These are phyloP conservation scores for Evernia prunastri DNA, from an alignment of 495 filamentous ascomycete species.

Conservation along the genomic window DNA sequence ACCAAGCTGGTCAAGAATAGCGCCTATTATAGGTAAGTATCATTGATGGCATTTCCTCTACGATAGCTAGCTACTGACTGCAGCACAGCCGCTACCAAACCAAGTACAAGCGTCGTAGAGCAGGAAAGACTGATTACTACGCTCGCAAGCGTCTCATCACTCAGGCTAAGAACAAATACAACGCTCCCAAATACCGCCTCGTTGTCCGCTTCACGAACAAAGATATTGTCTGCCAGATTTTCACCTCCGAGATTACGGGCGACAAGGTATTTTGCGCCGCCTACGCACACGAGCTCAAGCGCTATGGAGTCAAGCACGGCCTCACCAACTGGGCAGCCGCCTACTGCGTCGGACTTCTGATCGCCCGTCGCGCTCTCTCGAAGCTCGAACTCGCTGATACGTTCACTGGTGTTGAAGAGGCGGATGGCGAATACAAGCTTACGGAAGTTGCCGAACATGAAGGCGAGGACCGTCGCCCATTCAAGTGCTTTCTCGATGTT, in stretches of 20 bases:
- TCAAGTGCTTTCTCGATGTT: slow-evolving; percentile 98
- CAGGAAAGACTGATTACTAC: slow-evolving; percentile 99
- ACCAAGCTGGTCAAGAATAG: slow-evolving; percentile 93
- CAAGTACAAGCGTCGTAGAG: slow-evolving; percentile 96
- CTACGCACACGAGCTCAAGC: slow-evolving; percentile 96
- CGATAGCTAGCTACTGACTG: slow-evolving; percentile 13
- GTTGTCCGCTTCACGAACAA: slow-evolving; percentile 99
- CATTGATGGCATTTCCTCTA: neutral
- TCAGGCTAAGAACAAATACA: slow-evolving; percentile 99
- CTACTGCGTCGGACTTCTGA: slow-evolving; percentile 92
- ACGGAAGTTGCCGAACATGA: slow-evolving; percentile 86
- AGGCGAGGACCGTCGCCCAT: slow-evolving; percentile 81
- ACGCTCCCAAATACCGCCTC: slow-evolving; percentile 97
- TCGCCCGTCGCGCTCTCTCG: slow-evolving; percentile 90
- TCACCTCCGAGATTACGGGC: slow-evolving; percentile 91
- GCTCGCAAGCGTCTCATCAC: slow-evolving; percentile 98
- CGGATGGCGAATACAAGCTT: slow-evolving; percentile 86
- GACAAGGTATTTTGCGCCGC: slow-evolving; percentile 92
- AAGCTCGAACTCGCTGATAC: slow-evolving; percentile 91
- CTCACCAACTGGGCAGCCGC: slow-evolving; percentile 99
- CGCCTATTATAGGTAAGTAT: slow-evolving; percentile 89
- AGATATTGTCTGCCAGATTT: slow-evolving; percentile 96
- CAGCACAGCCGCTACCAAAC: slow-evolving; percentile 88
- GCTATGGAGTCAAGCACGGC: slow-evolving; percentile 95
- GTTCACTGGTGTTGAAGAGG: slow-evolving; percentile 90